These are phyloP conservation scores for Fonsecaea monophora DNA, from an alignment of 2,329 filamentous ascomycete genomes.

Conservation along the genomic window DNA sequence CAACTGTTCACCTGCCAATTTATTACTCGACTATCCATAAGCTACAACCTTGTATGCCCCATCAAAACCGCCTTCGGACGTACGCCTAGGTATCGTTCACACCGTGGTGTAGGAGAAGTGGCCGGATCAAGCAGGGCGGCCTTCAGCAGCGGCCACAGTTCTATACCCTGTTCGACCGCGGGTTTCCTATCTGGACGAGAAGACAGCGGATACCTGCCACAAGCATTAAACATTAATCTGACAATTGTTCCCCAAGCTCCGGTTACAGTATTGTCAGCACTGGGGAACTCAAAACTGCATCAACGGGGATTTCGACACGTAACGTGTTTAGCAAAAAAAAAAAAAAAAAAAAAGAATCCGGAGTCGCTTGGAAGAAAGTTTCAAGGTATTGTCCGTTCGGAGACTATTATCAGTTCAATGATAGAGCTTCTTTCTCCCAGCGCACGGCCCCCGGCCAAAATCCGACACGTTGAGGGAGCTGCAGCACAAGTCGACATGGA, in stretches of 20 bases:
- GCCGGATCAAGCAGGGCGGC: neutral
- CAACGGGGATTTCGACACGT: neutral
- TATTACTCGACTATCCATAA: neutral
- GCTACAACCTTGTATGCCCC: neutral
- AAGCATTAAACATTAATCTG: neutral
- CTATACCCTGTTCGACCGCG: neutral
- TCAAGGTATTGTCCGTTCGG: neutral
- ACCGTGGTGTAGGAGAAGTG: neutral
- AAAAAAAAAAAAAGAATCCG: neutral
- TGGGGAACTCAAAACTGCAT: neutral
- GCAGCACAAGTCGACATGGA: constrained; percentile 15
- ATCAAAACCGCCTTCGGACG: neutral
- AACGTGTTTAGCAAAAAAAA: neutral
- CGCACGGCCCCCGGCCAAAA: neutral
- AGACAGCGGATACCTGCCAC: neutral
- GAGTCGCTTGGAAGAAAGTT: neutral
- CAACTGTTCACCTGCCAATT: neutral
- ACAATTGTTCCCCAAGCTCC: neutral
- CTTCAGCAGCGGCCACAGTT: neutral
- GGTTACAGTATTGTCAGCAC: neutral
- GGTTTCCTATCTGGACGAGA: neutral
- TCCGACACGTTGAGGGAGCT: constrained; percentile 2
- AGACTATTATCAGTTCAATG: neutral
- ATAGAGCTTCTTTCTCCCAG: neutral
- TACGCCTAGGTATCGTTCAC: neutral